Percentiles rank a stretch among this genome's conserved stretches.
Evolutionary conservation across 1,284 basidiomycete genomes (phyloP).

Genomic region (Agroathelia rolfsii): DNA sequence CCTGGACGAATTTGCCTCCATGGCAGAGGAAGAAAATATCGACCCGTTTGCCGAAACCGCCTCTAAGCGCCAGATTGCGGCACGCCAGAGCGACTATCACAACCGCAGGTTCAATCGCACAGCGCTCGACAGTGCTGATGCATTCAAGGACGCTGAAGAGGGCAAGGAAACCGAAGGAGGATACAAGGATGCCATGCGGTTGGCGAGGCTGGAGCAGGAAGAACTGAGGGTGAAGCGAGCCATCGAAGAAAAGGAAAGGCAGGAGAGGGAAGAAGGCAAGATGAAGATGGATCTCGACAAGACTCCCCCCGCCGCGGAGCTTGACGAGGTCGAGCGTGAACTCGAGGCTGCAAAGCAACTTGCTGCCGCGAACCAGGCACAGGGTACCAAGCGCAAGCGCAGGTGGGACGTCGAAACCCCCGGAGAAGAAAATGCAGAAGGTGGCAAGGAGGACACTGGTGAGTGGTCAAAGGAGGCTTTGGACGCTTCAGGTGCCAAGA

Average conservation of each 20-base stretch:
- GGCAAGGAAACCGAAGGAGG: slow-evolving; percentile 71
- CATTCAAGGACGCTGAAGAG: slow-evolving; percentile 57
- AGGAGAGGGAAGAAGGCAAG: slow-evolving; percentile 72
- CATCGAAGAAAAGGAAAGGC: slow-evolving; percentile 81
- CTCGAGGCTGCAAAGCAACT: slow-evolving; percentile 49
- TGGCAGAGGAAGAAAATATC: slow-evolving; percentile 84
- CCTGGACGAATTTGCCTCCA: slow-evolving; percentile 86
- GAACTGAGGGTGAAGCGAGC: slow-evolving; percentile 78
- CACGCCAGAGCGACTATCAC: slow-evolving; percentile 94
- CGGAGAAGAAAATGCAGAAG: slow-evolving; percentile 49
- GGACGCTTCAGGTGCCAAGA: slow-evolving; percentile 71
- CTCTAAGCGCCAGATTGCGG: slow-evolving; percentile 86
- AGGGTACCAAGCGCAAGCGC: slow-evolving; percentile 67
- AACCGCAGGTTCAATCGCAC: slow-evolving; percentile 82
- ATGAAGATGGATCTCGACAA: slow-evolving; percentile 80
- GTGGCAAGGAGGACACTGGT: slow-evolving; percentile 43
- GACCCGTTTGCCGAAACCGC: slow-evolving; percentile 94
- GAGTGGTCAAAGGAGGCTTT: slow-evolving; percentile 70
- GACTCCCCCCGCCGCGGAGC: slow-evolving; percentile 73
- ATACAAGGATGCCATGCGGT: slow-evolving; percentile 95
- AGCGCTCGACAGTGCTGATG: slow-evolving; percentile 70
- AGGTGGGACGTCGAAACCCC: slow-evolving; percentile 78
- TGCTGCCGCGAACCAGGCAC: slow-evolving; percentile 21
- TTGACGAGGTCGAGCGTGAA: slow-evolving; percentile 60
- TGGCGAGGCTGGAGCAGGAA: slow-evolving; percentile 88